phyloP scores from a whole-genome alignment of 2,329 filamentous ascomycete species.

The Alternaria incomplexa region DNA sequence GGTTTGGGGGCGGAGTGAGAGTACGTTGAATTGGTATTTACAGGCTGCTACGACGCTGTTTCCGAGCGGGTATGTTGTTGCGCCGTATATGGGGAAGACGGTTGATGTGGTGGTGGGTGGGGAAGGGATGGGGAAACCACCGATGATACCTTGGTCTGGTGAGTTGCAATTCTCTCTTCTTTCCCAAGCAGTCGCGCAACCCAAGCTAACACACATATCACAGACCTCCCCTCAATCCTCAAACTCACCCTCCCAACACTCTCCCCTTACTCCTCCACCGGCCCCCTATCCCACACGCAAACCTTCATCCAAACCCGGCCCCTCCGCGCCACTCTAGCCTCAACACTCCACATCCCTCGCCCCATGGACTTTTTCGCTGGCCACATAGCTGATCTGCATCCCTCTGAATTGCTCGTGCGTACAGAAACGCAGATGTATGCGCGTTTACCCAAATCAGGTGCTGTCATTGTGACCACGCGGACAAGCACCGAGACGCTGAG shows the following conservation, averaged over 20 bases:
- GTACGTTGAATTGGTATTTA: constrained; percentile 56
- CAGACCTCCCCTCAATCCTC: constrained; percentile 26
- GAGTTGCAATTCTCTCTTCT: constrained; percentile 42
- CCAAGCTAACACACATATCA: background rate
- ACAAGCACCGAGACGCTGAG: constrained; percentile 50
- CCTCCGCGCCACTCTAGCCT: constrained; percentile 43
- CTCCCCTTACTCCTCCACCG: constrained; percentile 49
- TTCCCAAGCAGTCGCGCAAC: no score
- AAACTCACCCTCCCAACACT: background rate
- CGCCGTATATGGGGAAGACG: constrained; percentile 57
- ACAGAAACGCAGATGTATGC: constrained; percentile 59
- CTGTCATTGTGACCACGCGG: constrained; percentile 59
- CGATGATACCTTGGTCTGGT: constrained; percentile 59
- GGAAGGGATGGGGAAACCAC: constrained; percentile 45
- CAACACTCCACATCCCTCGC: constrained; percentile 55
- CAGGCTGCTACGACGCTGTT: constrained; percentile 60
- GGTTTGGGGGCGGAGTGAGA: constrained; percentile 53
- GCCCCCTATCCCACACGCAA: constrained; percentile 46
- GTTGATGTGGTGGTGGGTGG: constrained; percentile 54
- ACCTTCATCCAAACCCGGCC: constrained; percentile 58
- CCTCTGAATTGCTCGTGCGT: constrained; percentile 54
- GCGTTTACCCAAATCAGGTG: constrained; percentile 51
- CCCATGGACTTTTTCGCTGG: constrained; percentile 45
- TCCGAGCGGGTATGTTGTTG: constrained; percentile 59
- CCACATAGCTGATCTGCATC: constrained; percentile 31